phyloP scores from a whole-genome alignment of 352 stramenopile species.

The Pythium brachiatum region DNA sequence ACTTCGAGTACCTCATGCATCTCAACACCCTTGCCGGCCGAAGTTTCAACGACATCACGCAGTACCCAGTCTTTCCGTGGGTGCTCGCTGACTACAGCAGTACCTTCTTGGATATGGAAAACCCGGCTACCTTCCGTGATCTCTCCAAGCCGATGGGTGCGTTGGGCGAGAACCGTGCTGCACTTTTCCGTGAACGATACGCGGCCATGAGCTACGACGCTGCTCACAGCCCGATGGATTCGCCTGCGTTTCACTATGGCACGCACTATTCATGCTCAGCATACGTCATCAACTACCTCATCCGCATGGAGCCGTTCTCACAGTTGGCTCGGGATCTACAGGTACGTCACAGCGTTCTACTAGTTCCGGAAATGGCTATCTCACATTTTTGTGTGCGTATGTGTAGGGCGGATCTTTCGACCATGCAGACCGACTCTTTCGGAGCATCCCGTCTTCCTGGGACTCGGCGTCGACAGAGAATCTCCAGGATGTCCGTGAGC shows the following conservation, averaged over 20 bases:
- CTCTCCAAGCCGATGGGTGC: constrained; percentile 94
- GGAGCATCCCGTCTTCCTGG: constrained; percentile 94
- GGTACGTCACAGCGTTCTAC: constrained; percentile 3
- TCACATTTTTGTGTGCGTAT: not conserved
- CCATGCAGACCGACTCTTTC: constrained; percentile 95
- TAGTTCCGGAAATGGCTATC: not conserved
- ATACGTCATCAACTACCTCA: constrained; percentile 97
- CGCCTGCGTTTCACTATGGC: constrained; percentile 95
- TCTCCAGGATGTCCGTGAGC: constrained; percentile 80
- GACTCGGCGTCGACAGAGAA: constrained; percentile 92
- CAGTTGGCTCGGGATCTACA: constrained; percentile 62
- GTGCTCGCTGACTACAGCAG: constrained; percentile 90
- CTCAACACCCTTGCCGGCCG: constrained; percentile 95
- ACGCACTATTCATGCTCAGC: constrained; percentile 96
- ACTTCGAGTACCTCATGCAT: constrained; percentile 97
- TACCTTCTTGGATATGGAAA: constrained; percentile 82
- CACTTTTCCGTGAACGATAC: constrained; percentile 87
- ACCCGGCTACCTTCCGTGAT: constrained; percentile 85
- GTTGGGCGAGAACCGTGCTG: constrained; percentile 75
- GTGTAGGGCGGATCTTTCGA: constrained; percentile 81
- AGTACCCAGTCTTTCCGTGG: constrained; percentile 98
- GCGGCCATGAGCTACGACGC: constrained; percentile 57
- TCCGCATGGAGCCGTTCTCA: constrained; percentile 91
- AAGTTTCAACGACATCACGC: constrained; percentile 97
- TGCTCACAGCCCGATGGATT: constrained; percentile 38